Evolutionary conservation across 495 filamentous ascomycete genomes (phyloP).

Genomic region (Staphylotrichum longicolle): DNA sequence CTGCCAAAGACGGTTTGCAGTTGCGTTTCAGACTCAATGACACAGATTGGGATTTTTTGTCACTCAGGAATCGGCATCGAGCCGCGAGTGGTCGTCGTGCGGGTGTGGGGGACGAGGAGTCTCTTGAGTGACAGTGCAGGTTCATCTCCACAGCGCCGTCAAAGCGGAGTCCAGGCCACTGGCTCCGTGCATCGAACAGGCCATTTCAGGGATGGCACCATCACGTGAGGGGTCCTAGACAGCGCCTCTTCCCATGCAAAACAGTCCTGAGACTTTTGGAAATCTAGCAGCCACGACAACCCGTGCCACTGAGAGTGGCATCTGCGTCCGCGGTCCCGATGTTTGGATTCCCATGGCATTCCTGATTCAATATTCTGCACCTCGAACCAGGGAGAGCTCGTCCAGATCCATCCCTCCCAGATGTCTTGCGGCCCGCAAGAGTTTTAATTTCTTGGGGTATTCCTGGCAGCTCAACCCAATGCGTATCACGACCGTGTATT

Average conservation of each 20-base stretch:
- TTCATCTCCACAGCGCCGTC: conserved; percentile 22
- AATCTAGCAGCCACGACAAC: too few relatives aligned
- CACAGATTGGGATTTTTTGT: conserved; percentile 5
- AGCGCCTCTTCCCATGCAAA: not conserved
- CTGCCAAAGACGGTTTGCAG: not conserved
- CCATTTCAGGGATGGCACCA: conserved; percentile 20
- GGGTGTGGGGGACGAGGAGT: conserved; percentile 13
- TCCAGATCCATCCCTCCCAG: too few relatives aligned
- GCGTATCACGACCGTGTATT: too few relatives aligned
- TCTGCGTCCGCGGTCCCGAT: too few relatives aligned
- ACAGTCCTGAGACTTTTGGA: too few relatives aligned
- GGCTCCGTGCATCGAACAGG: conserved; percentile 9
- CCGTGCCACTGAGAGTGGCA: too few relatives aligned
- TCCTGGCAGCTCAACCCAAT: not conserved
- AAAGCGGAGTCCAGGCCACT: conserved; percentile 17
- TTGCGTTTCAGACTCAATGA: not conserved
- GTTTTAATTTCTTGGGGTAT: too few relatives aligned
- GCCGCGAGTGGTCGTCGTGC: conserved; percentile 1
- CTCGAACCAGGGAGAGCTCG: too few relatives aligned
- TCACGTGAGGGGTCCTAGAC: conserved; percentile 21
- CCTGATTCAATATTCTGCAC: too few relatives aligned
- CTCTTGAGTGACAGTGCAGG: conserved; percentile 17
- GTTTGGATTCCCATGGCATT: too few relatives aligned
- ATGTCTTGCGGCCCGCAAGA: too few relatives aligned
- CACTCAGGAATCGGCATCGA: conserved; percentile 9